Conservation (phyloP, 2,329 filamentous ascomycete genomes). For the Zalaria sp. region DNA sequence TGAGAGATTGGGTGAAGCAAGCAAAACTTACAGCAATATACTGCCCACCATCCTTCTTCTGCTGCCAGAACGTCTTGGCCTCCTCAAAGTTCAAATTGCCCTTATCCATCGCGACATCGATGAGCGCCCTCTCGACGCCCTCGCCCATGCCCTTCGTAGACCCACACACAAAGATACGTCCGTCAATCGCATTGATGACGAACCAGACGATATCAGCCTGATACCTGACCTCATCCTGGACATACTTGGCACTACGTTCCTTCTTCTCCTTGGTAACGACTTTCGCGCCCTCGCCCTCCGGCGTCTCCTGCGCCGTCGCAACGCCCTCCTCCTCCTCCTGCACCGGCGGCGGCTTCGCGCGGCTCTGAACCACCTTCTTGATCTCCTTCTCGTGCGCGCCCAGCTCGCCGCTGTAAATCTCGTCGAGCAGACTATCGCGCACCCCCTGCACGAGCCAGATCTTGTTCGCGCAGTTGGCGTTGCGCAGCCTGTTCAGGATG, state of each 20-base stretch:
- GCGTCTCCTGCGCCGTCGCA: slow-evolving; percentile 5
- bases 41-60: slow-evolving; percentile 84
- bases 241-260: slow-evolving; percentile 64
- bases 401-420: slow-evolving; percentile 94
- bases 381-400: slow-evolving; percentile 62
- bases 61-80: slow-evolving; percentile 74
- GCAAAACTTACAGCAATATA: slow-evolving; percentile 63
- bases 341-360: slow-evolving; percentile 14
- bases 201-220: slow-evolving; percentile 98
- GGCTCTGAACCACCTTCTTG: slow-evolving; percentile 36
- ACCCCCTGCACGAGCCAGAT: slow-evolving; percentile 94
- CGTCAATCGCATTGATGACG: slow-evolving; percentile 91
- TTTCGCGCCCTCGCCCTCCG: slow-evolving; percentile 57
- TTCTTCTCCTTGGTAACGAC: slow-evolving; percentile 57
- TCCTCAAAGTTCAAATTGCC: slow-evolving; percentile 73
- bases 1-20: too few species aligned
- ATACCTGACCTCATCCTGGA: slow-evolving; percentile 83
- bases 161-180: slow-evolving; percentile 90
- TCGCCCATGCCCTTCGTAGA: slow-evolving; percentile 96
- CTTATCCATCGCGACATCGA: slow-evolving; percentile 87
- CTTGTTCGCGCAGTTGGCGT: slow-evolving; percentile 93
- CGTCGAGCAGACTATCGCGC: slow-evolving; percentile 85
- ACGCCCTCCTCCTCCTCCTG: slow-evolving; percentile 14
- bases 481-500: slow-evolving; percentile 84
- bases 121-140: slow-evolving; percentile 74